Evolutionary conservation across 225 moss, liverwort and hornwort species (phyloP).

Genomic region (Antitrichia curtipendula): DNA sequence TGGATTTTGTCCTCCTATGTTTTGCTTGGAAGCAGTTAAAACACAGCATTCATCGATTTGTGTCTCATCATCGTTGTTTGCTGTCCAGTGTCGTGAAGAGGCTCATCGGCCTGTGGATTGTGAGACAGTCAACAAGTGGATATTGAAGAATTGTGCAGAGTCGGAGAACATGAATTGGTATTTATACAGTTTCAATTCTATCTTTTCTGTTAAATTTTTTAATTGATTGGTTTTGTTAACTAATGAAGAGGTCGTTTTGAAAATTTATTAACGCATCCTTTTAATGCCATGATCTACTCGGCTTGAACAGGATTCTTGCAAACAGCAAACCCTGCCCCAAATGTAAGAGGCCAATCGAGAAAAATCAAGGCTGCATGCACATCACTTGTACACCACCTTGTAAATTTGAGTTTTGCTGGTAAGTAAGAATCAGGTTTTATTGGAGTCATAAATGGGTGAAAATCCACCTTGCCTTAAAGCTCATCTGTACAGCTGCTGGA

Average conservation of each 20-base stretch:
- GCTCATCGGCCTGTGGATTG: slow-evolving; percentile 99
- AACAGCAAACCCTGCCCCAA: slow-evolving; percentile 99
- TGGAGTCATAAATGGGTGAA: background rate
- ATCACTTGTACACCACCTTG: slow-evolving; percentile 99
- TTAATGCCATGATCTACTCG: background rate
- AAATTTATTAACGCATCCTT: background rate
- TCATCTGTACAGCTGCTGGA: background rate
- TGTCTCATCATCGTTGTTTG: background rate
- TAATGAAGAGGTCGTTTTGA: background rate
- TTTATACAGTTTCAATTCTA: background rate
- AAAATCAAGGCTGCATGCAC: slow-evolving; percentile 99
- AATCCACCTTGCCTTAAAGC: background rate
- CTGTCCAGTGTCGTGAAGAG: slow-evolving; percentile 77
- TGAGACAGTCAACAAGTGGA: slow-evolving; percentile 91
- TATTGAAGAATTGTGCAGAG: slow-evolving; percentile 95
- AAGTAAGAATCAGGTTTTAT: background rate
- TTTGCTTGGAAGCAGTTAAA: background rate
- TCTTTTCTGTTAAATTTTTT: background rate
- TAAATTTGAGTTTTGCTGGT: slow-evolving; percentile 82
- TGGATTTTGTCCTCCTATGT: background rate
- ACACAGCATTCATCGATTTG: background rate
- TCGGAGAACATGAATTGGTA: slow-evolving; percentile 99
- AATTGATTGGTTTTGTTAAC: background rate
- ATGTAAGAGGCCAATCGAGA: slow-evolving; percentile 99
- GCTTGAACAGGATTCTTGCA: slow-evolving; percentile 64